phyloP scores from a whole-genome alignment of 2,329 filamentous ascomycete species.

The Colletotrichum falcatum region DNA sequence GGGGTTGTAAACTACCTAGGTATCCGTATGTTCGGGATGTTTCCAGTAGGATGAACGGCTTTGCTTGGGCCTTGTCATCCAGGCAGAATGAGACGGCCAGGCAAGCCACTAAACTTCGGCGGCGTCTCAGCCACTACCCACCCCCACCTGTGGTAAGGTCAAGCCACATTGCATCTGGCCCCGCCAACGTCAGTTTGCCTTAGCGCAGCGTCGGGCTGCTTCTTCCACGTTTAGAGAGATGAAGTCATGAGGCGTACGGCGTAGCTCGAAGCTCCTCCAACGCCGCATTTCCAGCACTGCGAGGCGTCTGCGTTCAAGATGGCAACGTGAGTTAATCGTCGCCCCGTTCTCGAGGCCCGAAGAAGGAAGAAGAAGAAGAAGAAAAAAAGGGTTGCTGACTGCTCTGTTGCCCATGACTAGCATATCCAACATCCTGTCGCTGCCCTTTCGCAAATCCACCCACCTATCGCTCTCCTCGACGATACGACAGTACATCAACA shows the following conservation, averaged over 20 bases:
- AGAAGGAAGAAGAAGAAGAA: too few relatives aligned
- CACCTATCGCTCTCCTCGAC: conserved; percentile 82
- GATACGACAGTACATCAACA: conserved; percentile 95
- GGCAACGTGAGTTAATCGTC: conserved; percentile 45
- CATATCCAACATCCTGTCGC: conserved; percentile 73
- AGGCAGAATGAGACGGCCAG: not conserved
- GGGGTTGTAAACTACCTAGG: too few relatives aligned
- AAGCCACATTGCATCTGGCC: conserved; percentile 28
- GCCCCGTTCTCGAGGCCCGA: too few relatives aligned
- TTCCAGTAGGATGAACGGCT: conserved; percentile 8
- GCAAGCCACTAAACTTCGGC: not conserved
- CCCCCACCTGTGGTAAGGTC: conserved; percentile 19
- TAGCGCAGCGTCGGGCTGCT: conserved; percentile 1
- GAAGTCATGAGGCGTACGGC: conserved; percentile 37
- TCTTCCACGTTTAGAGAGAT: conserved; percentile 33
- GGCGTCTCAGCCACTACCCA: conserved; percentile 30
- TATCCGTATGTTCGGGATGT: too few relatives aligned
- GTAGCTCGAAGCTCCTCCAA: conserved; percentile 24
- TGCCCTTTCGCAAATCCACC: conserved; percentile 90
- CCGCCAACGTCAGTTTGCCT: conserved; percentile 40
- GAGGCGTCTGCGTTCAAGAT: conserved; percentile 38
- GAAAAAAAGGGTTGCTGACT: not conserved
- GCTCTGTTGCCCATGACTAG: conserved; percentile 36
- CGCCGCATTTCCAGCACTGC: conserved; percentile 1
- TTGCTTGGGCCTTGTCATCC: not conserved